A percentile compares a stretch with the other conserved stretches of the same genome.
phyloP scores from a whole-genome alignment of 2,329 filamentous ascomycete genomes.

The Hypoxylon sp. region DNA sequence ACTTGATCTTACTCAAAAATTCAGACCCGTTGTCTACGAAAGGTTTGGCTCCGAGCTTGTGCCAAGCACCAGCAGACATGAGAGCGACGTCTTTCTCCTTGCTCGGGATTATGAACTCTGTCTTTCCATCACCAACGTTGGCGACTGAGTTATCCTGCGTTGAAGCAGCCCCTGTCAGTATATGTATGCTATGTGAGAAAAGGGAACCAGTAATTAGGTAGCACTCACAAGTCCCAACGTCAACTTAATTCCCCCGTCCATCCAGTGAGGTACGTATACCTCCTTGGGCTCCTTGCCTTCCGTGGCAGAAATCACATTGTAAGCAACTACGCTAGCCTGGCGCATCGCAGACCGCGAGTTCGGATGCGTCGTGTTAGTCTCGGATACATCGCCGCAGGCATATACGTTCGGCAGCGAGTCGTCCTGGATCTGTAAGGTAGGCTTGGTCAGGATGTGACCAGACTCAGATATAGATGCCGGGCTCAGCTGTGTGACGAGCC shows the following conservation, averaged over 20 bases:
- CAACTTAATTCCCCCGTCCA: slow-evolving; percentile 67
- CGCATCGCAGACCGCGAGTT: slow-evolving; percentile 69
- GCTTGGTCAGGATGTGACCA: slow-evolving; percentile 67
- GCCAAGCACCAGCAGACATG: slow-evolving; percentile 62
- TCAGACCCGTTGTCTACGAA: slow-evolving; percentile 57
- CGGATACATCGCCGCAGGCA: slow-evolving; percentile 75
- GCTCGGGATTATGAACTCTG: slow-evolving; percentile 59
- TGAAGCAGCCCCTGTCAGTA: background rate
- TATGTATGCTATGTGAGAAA: slow-evolving; percentile 1
- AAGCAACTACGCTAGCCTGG: slow-evolving; percentile 67
- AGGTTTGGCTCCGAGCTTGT: slow-evolving; percentile 60
- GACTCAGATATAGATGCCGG: slow-evolving; percentile 61
- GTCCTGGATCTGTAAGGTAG: slow-evolving; percentile 70
- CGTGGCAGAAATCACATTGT: slow-evolving; percentile 67
- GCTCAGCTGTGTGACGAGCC: slow-evolving; percentile 61
- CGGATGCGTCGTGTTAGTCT: slow-evolving; percentile 63
- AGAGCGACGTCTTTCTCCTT: slow-evolving; percentile 62
- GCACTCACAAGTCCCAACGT: slow-evolving; percentile 66
- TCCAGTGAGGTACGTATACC: slow-evolving; percentile 61
- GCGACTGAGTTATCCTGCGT: slow-evolving; percentile 63
- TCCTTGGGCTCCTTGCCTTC: slow-evolving; percentile 58
- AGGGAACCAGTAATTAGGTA: slow-evolving; percentile 1
- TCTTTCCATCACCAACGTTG: slow-evolving; percentile 60
- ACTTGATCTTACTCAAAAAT: slow-evolving; percentile 35
- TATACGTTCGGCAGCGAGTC: slow-evolving; percentile 67